Percentiles rank a stretch among this genome's conserved stretches.
Conservation (phyloP, 805 yeast species). For the Lipomyces orientalis region DNA sequence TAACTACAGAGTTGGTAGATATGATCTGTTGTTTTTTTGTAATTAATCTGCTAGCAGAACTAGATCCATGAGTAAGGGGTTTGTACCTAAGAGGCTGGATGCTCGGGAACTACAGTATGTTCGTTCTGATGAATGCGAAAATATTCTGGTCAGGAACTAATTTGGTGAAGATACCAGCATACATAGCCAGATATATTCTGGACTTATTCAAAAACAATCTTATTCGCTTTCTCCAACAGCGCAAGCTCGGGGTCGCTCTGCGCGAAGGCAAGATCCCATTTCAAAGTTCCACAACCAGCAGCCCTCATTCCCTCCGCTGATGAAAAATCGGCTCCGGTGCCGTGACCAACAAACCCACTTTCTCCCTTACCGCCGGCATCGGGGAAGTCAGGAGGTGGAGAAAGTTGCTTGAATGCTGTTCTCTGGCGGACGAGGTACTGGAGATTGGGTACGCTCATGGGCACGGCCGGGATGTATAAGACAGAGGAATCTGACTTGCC, state of each 20-base stretch:
- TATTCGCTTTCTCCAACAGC: slow-evolving; percentile 9
- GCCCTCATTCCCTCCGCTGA: slow-evolving; percentile 18
- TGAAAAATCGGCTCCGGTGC: slow-evolving; percentile 4
- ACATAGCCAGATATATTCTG: neutral
- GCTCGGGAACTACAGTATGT: no score
- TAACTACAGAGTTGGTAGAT: no score
- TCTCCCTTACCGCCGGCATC: slow-evolving; percentile 32
- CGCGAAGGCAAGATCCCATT: slow-evolving; percentile 12
- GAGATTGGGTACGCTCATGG: slow-evolving; percentile 42
- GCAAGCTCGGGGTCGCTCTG: slow-evolving; percentile 1
- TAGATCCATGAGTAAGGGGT: no score
- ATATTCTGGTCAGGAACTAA: no score
- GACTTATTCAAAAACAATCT: slow-evolving; percentile 5
- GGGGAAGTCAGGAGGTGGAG: slow-evolving; percentile 43
- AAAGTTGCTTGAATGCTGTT: slow-evolving; percentile 28
- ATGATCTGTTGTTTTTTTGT: no score
- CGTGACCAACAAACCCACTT: neutral
- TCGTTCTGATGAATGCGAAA: no score
- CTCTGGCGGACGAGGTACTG: slow-evolving; percentile 36
- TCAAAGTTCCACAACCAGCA: slow-evolving; percentile 14
- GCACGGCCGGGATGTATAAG: slow-evolving; percentile 49
- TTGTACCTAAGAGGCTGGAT: no score
- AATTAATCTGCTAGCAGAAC: no score
- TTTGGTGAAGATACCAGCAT: no score
- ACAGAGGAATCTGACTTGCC: slow-evolving; percentile 47